Evolutionary conservation across 495 filamentous ascomycete genomes (phyloP).

Genomic region (Lasiosphaeris hirsuta): DNA sequence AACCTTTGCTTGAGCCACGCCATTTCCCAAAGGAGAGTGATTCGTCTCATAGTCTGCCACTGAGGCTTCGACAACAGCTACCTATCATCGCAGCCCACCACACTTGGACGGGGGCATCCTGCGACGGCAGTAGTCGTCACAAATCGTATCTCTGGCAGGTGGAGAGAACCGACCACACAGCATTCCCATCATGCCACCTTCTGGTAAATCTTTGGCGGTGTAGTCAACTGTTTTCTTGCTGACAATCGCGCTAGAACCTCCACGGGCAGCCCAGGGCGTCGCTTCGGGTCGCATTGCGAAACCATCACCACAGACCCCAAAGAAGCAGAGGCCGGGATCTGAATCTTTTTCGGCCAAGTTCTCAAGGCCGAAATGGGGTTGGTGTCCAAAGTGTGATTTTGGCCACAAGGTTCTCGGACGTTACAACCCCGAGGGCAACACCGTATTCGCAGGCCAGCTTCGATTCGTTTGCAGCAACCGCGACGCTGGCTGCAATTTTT

Average conservation of each 20-base stretch:
- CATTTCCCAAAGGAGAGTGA: too few species aligned
- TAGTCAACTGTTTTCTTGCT: too few species aligned
- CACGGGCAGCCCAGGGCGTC: background rate
- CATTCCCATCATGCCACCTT: too few species aligned
- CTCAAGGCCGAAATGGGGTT: conserved; percentile 16
- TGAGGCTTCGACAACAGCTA: too few species aligned
- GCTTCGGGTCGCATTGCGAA: conserved; percentile 1
- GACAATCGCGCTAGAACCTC: background rate
- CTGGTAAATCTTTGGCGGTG: too few species aligned
- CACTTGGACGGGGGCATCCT: too few species aligned
- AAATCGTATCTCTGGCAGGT: too few species aligned
- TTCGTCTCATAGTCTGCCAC: too few species aligned
- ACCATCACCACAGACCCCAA: background rate
- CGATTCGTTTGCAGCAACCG: conserved; percentile 18
- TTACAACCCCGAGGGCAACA: conserved; percentile 3
- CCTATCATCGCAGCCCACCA: too few species aligned
- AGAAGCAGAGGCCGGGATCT: background rate
- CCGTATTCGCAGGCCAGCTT: conserved; percentile 5
- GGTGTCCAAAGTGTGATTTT: conserved; percentile 15
- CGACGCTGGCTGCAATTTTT: conserved; percentile 8
- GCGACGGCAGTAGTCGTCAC: too few species aligned
- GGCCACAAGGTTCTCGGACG: conserved; percentile 14
- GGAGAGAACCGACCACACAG: too few species aligned
- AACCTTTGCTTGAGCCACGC: too few species aligned
- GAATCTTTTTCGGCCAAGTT: background rate